These are phyloP conservation scores for Scalesia atractyloides DNA, from an alignment of 129 eudicot species.

Conservation along the genomic window DNA sequence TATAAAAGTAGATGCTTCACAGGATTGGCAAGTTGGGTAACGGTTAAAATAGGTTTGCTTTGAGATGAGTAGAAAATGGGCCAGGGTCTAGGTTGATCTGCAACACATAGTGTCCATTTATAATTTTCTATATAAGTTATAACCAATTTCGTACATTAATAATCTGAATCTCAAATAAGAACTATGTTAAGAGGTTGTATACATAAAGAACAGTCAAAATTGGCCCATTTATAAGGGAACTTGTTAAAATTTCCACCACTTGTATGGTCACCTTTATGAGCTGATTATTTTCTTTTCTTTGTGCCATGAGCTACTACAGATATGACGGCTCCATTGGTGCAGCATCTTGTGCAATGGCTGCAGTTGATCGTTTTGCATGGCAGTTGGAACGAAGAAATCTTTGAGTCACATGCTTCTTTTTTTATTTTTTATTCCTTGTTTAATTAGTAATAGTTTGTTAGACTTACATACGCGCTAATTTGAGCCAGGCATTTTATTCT, in stretches of 20 bases:
- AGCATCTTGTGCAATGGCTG: slow-evolving; percentile 90
- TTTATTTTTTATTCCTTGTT: background rate
- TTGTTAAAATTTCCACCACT: background rate
- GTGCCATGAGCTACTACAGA: slow-evolving; percentile 44
- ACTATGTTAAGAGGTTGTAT: background rate
- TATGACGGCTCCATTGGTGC: slow-evolving; percentile 95
- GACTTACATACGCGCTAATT: background rate
- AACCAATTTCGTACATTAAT: background rate
- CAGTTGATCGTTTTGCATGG: slow-evolving; percentile 67
- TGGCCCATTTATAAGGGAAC: background rate
- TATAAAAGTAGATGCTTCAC: background rate
- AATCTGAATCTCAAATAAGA: background rate
- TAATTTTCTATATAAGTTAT: background rate
- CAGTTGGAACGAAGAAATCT: slow-evolving; percentile 67
- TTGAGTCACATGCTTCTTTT: slow-evolving; percentile 33
- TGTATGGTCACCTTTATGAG: background rate
- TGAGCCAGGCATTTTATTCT: background rate
- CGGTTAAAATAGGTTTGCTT: background rate
- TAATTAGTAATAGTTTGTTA: slow-evolving; percentile 1
- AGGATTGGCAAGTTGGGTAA: background rate
- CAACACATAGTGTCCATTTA: background rate
- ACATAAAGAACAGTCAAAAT: background rate
- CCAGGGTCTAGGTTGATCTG: background rate
- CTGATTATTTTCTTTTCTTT: slow-evolving; percentile 4
- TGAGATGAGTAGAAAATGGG: background rate